Evolutionary conservation across 345 rosid species (phyloP).

Genomic region (Brassica nigra): DNA sequence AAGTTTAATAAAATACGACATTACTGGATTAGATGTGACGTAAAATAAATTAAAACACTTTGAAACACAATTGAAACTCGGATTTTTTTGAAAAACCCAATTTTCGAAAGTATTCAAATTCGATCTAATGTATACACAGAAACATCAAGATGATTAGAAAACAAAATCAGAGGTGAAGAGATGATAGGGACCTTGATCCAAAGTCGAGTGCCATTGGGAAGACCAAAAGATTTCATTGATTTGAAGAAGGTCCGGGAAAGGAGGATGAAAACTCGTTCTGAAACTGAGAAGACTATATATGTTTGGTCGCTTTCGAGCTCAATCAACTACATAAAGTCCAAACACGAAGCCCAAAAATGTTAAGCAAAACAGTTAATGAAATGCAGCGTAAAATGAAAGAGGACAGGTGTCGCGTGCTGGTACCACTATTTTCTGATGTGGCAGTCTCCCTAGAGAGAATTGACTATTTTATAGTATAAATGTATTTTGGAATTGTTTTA

Average conservation of each 20-base stretch:
- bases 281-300: too few species aligned
- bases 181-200: neutral
- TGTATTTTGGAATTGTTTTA: too few species aligned
- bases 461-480: too few species aligned
- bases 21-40: neutral
- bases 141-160: neutral
- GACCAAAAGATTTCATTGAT: neutral
- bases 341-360: neutral
- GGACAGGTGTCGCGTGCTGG: too few species aligned
- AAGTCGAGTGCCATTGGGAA: neutral
- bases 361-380: neutral
- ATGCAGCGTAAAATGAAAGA: neutral
- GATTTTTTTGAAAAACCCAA: too few species aligned
- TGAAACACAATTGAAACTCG: too few species aligned
- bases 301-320: too few species aligned
- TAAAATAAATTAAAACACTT: neutral
- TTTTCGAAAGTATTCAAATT: neutral
- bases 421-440: too few species aligned
- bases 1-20: neutral
- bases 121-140: neutral
- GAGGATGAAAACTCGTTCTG: too few species aligned
- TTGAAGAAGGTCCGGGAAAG: neutral
- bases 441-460: too few species aligned
- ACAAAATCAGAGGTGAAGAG: neutral
- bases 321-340: neutral